Conservation (phyloP, 2,329 filamentous ascomycete species). For the Aureobasidium mangrovei region DNA sequence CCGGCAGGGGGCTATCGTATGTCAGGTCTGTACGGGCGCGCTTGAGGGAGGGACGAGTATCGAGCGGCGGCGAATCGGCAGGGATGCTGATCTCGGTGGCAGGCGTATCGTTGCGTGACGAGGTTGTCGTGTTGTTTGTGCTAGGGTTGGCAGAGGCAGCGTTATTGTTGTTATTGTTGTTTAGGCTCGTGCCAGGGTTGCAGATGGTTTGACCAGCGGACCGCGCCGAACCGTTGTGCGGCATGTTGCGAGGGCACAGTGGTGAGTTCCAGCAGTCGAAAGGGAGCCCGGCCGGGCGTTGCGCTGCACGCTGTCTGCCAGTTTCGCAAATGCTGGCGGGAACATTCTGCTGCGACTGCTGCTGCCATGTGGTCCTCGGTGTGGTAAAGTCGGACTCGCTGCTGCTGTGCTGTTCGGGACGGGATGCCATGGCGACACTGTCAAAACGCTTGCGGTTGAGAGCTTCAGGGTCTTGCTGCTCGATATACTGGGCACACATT, state of each 20-base stretch:
- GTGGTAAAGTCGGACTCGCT: slow-evolving; percentile 9
- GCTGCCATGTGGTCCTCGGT: neutral
- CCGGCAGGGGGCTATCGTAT: neutral
- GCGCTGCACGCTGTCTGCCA: neutral
- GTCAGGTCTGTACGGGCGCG: slow-evolving; percentile 8
- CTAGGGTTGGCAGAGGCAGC: neutral
- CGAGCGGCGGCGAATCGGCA: slow-evolving; percentile 9
- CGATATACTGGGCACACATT: slow-evolving; percentile 7
- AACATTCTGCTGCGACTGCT: neutral
- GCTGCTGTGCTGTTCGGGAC: neutral
- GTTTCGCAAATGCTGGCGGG: slow-evolving; percentile 8
- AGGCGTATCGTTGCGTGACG: neutral
- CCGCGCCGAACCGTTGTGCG: slow-evolving; percentile 10
- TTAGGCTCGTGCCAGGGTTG: slow-evolving; percentile 5
- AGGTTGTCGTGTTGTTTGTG: neutral
- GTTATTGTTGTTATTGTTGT: neutral
- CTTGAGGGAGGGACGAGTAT: slow-evolving; percentile 8
- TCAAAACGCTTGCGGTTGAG: slow-evolving; percentile 9
- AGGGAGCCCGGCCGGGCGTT: slow-evolving; percentile 9
- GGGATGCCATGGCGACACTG: slow-evolving; percentile 7
- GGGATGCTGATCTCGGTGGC: slow-evolving; percentile 7
- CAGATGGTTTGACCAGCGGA: slow-evolving; percentile 13
- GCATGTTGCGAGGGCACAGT: slow-evolving; percentile 15
- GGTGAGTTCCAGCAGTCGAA: slow-evolving; percentile 16
- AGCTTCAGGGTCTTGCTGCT: neutral